Evolutionary conservation across 306 rosid species (phyloP).

Genomic region (Begonia peltatifolia): DNA sequence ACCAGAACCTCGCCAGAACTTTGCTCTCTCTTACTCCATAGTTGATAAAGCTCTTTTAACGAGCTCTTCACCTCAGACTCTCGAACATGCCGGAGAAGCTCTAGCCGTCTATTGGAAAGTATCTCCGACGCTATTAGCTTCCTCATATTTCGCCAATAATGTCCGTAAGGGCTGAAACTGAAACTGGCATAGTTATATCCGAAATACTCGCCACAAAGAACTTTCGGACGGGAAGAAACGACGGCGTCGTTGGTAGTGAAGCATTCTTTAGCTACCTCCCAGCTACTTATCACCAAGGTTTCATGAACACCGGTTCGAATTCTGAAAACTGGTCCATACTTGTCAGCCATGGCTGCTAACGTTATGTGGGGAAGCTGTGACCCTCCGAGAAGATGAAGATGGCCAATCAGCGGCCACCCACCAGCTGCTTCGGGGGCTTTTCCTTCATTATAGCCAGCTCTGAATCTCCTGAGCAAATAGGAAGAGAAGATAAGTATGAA

Average conservation of each 20-base stretch:
- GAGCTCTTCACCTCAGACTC: background rate
- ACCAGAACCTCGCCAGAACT: background rate
- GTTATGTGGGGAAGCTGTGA: slow-evolving; percentile 1
- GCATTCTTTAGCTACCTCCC: slow-evolving; percentile 3
- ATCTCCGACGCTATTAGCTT: background rate
- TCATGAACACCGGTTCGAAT: background rate
- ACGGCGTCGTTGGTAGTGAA: slow-evolving; percentile 1
- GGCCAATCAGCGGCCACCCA: background rate
- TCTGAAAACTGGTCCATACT: background rate
- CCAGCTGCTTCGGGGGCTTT: background rate
- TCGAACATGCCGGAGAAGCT: background rate
- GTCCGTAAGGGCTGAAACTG: background rate
- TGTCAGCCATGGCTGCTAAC: background rate
- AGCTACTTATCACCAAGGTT: slow-evolving; percentile 1
- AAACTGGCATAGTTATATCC: slow-evolving; percentile 3
- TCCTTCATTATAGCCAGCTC: background rate
- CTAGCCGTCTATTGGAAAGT: background rate
- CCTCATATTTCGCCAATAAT: background rate
- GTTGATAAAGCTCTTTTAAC: background rate
- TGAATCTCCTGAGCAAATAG: background rate
- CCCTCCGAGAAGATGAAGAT: slow-evolving; percentile 5
- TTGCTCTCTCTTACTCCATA: background rate
- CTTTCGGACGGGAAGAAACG: background rate
- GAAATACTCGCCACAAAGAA: background rate
- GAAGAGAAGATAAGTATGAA: no score